A percentile compares a stretch with the other conserved stretches of the same genome.
phyloP scores from a whole-genome alignment of 2,329 filamentous ascomycete species.

The Aureobasidium sp. region DNA sequence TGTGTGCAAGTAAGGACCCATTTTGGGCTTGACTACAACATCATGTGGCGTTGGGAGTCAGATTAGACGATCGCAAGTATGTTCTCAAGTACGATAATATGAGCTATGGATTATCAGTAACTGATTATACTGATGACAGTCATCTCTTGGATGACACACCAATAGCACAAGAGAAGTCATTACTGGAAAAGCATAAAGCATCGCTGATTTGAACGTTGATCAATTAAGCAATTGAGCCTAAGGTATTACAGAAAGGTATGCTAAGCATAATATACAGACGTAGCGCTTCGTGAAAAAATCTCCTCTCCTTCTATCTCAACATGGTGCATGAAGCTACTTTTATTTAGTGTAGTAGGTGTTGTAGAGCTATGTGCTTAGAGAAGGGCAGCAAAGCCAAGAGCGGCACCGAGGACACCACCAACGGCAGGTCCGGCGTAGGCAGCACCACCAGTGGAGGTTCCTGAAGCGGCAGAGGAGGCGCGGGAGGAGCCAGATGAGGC shows the following conservation, averaged over 20 bases:
- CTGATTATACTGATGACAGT: too few species aligned
- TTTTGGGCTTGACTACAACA: too few species aligned
- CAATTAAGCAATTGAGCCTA: not conserved
- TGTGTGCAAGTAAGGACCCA: too few species aligned
- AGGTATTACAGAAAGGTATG: slow-evolving; percentile 6
- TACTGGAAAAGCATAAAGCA: not conserved
- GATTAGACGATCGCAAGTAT: too few species aligned
- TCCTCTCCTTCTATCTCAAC: slow-evolving; percentile 2
- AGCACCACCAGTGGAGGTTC: slow-evolving; percentile 12
- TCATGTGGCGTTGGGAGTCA: too few species aligned
- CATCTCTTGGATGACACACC: too few species aligned
- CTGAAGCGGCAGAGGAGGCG: not conserved
- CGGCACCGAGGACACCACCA: slow-evolving; percentile 14
- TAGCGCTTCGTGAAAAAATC: slow-evolving; percentile 1
- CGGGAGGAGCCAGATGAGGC: not conserved
- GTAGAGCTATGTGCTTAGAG: slow-evolving; percentile 2
- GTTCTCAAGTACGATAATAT: too few species aligned
- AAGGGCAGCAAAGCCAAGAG: slow-evolving; percentile 17
- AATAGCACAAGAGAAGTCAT: too few species aligned
- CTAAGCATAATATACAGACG: slow-evolving; percentile 5
- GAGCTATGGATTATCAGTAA: too few species aligned
- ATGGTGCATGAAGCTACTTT: not conserved
- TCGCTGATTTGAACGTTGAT: not conserved
- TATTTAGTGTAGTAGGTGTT: not conserved
- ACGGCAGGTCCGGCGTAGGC: slow-evolving; percentile 8